A percentile compares a stretch with the other conserved stretches of the same genome.
These are phyloP conservation scores for Fraxinus pennsylvanica DNA, from an alignment of 257 asterid genomes.

Conservation along the genomic window DNA sequence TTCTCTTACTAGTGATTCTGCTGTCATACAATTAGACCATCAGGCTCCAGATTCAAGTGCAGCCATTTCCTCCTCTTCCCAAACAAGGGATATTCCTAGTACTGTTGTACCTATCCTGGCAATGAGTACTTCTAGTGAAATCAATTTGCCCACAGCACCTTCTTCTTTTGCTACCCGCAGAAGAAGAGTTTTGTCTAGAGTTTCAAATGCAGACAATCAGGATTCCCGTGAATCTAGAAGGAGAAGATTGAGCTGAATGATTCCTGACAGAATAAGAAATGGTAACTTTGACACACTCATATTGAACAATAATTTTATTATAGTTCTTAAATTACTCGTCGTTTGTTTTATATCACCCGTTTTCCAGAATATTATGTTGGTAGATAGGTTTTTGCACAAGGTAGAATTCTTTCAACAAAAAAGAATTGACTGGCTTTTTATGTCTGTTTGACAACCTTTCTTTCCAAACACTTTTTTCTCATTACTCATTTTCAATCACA, in stretches of 20 bases:
- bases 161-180: conserved; percentile 35
- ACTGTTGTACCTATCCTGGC: conserved; percentile 28
- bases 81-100: conserved; percentile 37
- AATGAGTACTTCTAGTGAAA: conserved; percentile 29
- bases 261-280: not conserved
- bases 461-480: too few relatives aligned
- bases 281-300: not conserved
- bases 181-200: conserved; percentile 28
- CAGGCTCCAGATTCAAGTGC: conserved; percentile 36
- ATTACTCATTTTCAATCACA: too few relatives aligned
- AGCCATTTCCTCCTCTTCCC: conserved; percentile 41
- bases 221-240: conserved; percentile 34
- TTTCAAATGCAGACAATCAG: conserved; percentile 23
- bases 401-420: not conserved
- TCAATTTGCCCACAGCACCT: conserved; percentile 15
- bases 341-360: not conserved
- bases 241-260: conserved; percentile 33
- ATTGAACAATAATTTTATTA: not conserved
- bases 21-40: conserved; percentile 33
- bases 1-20: conserved; percentile 36
- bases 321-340: not conserved
- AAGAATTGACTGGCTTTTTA: not conserved
- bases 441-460: not conserved
- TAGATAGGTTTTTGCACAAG: not conserved
- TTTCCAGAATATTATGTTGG: not conserved